Percentiles rank a stretch among this genome's conserved stretches.
Evolutionary conservation across 176 grass and related monocot species (phyloP).

Genomic region (Oryza glumipatula): DNA sequence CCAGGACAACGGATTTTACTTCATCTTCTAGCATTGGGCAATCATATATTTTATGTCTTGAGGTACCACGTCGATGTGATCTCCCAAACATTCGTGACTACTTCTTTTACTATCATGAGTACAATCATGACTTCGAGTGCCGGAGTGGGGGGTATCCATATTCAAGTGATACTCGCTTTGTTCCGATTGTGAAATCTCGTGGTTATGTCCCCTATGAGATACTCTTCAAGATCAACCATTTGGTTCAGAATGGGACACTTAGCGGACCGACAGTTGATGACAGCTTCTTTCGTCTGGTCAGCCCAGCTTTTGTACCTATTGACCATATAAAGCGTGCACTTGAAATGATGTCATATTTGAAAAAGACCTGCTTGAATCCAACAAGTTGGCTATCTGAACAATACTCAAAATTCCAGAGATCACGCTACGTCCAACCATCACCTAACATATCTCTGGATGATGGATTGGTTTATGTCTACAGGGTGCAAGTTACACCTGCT

Average conservation of each 20-base stretch:
- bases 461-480: slow-evolving; percentile 81
- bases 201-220: slow-evolving; percentile 57
- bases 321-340: slow-evolving; percentile 66
- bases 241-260: slow-evolving; percentile 91
- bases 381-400: slow-evolving; percentile 58
- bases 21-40: slow-evolving; percentile 74
- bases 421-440: slow-evolving; percentile 13
- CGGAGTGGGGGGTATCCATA: slow-evolving; percentile 58
- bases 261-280: slow-evolving; percentile 71
- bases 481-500: slow-evolving; percentile 85
- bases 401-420: slow-evolving; percentile 49
- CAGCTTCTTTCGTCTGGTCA: slow-evolving; percentile 60
- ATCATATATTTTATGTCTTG: slow-evolving; percentile 77
- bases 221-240: slow-evolving; percentile 83
- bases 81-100: slow-evolving; percentile 66
- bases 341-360: slow-evolving; percentile 65
- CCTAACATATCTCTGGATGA: slow-evolving; percentile 58
- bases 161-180: slow-evolving; percentile 50
- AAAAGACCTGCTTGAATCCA: slow-evolving; percentile 74
- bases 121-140: slow-evolving; percentile 47
- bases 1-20: slow-evolving; percentile 77
- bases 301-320: slow-evolving; percentile 36
- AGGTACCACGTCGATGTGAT: slow-evolving; percentile 43
- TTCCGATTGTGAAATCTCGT: slow-evolving; percentile 68
- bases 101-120: slow-evolving; percentile 71